Percentiles rank a stretch among this genome's conserved stretches.
Evolutionary conservation across 768 basidiomycete species (phyloP).

Genomic region (Amanita rubescens): DNA sequence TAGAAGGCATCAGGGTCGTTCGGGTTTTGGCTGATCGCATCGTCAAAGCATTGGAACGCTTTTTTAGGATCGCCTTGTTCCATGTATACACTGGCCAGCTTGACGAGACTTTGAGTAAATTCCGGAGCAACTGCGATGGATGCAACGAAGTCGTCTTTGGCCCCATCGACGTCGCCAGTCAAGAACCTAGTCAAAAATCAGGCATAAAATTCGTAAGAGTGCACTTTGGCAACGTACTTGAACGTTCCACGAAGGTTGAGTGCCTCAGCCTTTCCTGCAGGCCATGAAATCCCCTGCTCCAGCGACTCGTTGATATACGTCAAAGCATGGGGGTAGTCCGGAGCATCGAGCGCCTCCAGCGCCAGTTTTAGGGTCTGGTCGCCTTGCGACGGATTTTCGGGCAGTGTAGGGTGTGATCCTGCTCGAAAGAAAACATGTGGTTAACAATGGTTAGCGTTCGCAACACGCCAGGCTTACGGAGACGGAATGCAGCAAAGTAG

Average conservation of each 20-base stretch:
- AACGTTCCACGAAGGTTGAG: conserved; percentile 93
- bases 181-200: conserved; percentile 57
- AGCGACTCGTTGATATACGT: conserved; percentile 79
- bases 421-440: too few species aligned
- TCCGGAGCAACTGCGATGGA: conserved; percentile 59
- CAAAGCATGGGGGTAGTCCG: conserved; percentile 78
- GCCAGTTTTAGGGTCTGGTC: conserved; percentile 80
- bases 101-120: conserved; percentile 87
- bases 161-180: conserved; percentile 72
- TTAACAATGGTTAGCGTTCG: not conserved
- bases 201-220: not conserved
- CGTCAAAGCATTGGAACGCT: conserved; percentile 88
- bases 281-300: conserved; percentile 77
- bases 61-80: conserved; percentile 77
- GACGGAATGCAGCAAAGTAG: conserved; percentile 95
- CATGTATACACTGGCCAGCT: conserved; percentile 97
- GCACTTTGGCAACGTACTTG: conserved; percentile 49
- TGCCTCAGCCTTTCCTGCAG: conserved; percentile 74
- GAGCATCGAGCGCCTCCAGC: conserved; percentile 75
- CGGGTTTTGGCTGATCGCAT: conserved; percentile 75
- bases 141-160: conserved; percentile 76
- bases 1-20: conserved; percentile 96
- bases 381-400: conserved; percentile 68
- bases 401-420: conserved; percentile 66
- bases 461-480: conserved; percentile 43